Evolutionary conservation across 2,329 filamentous ascomycete species (phyloP).

Genomic region (Ascochyta lentis): DNA sequence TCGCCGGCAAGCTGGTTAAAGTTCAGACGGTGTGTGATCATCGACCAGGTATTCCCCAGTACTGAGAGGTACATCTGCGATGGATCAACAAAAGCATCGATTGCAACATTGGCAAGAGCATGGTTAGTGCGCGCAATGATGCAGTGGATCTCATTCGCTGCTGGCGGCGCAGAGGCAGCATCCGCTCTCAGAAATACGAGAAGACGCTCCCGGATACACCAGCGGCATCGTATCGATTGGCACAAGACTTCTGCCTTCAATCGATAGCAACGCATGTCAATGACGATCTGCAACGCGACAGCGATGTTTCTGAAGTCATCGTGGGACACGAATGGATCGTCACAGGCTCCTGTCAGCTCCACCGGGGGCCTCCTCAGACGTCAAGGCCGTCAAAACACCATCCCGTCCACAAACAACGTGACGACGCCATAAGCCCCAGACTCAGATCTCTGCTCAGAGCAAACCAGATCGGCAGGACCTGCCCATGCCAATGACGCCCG

Average conservation of each 20-base stretch:
- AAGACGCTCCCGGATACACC: neutral
- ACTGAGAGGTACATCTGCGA: neutral
- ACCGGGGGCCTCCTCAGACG: constrained; percentile 7
- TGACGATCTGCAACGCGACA: neutral
- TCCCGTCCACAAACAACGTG: neutral
- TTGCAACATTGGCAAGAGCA: neutral
- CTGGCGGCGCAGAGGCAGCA: neutral
- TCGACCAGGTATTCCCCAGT: neutral
- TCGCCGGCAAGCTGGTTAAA: neutral
- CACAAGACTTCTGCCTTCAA: neutral
- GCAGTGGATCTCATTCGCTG: neutral
- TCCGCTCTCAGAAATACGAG: neutral
- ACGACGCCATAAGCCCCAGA: constrained; percentile 1
- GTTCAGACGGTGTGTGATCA: constrained; percentile 1
- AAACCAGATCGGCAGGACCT: constrained; percentile 6
- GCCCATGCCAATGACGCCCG: constrained; percentile 1
- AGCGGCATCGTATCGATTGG: neutral
- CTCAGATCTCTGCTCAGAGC: constrained; percentile 8
- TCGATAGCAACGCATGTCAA: neutral
- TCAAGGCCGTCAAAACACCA: constrained; percentile 10
- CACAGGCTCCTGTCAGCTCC: constrained; percentile 3
- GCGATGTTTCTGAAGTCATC: constrained; percentile 8
- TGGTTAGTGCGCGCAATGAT: neutral
- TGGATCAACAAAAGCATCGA: neutral
- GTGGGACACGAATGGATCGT: constrained; percentile 7